phyloP scores from a whole-genome alignment of 192 early-diverging fungal species.

The Backusella circina region DNA sequence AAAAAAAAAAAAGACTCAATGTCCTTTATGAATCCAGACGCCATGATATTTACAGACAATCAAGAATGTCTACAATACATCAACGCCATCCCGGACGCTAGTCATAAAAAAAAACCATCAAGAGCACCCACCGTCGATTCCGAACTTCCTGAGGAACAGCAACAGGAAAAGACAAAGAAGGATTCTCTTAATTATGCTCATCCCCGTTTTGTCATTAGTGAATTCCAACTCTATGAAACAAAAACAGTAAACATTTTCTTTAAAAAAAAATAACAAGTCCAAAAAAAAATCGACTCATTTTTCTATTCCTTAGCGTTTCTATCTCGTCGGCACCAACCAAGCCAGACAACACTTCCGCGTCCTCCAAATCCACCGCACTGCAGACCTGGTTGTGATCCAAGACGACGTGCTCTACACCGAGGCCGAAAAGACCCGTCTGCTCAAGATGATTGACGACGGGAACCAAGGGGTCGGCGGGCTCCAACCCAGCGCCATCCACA shows the following conservation, averaged over 20 bases:
- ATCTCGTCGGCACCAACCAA: constrained; percentile 81
- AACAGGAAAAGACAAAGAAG: neutral
- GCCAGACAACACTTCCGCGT: constrained; percentile 73
- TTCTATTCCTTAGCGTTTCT: constrained; percentile 61
- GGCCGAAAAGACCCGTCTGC: constrained; percentile 63
- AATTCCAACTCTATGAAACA: constrained; percentile 87
- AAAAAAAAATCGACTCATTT: too few species aligned
- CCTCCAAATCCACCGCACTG: constrained; percentile 85
- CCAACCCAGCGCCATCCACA: constrained; percentile 53
- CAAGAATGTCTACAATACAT: constrained; percentile 16
- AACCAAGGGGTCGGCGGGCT: constrained; percentile 74
- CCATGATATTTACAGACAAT: constrained; percentile 25
- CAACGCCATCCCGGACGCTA: neutral
- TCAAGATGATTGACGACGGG: constrained; percentile 76
- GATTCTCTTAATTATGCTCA: constrained; percentile 10
- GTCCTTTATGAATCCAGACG: constrained; percentile 26
- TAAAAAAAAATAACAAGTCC: neutral
- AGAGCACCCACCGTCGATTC: neutral
- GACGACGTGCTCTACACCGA: constrained; percentile 79
- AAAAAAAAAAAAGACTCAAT: too few species aligned
- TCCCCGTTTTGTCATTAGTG: constrained; percentile 53
- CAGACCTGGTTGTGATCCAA: constrained; percentile 70
- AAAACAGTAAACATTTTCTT: constrained; percentile 61
- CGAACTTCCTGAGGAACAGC: neutral
- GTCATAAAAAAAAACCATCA: neutral